These are phyloP conservation scores for Botrytis fragariae DNA, from an alignment of 2,329 filamentous ascomycete species.

Conservation along the genomic window DNA sequence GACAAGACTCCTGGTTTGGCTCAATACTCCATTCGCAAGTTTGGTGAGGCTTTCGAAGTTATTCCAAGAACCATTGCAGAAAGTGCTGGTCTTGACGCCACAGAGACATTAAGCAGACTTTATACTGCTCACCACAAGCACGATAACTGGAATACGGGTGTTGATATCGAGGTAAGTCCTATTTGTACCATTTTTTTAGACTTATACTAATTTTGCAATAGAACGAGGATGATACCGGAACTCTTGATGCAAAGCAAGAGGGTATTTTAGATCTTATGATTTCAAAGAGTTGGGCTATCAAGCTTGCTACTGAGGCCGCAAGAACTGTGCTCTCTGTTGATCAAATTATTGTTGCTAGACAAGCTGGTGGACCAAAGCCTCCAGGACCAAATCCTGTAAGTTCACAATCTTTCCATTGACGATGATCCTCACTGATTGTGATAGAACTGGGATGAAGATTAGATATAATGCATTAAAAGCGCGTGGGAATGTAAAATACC, in stretches of 20 bases:
- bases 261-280: slow-evolving; percentile 91
- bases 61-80: slow-evolving; percentile 92
- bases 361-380: slow-evolving; percentile 95
- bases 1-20: slow-evolving; percentile 90
- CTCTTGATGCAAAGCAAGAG: slow-evolving; percentile 79
- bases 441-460: slow-evolving; percentile 42
- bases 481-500: slow-evolving; percentile 36
- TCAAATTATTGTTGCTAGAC: slow-evolving; percentile 97
- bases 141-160: slow-evolving; percentile 84
- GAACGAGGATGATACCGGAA: slow-evolving; percentile 77
- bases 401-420: slow-evolving; percentile 19
- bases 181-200: not conserved
- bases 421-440: slow-evolving; percentile 23
- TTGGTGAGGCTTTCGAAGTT: slow-evolving; percentile 95
- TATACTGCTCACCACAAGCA: slow-evolving; percentile 92
- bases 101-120: slow-evolving; percentile 87
- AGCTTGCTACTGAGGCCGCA: slow-evolving; percentile 90
- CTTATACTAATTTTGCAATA: slow-evolving; percentile 36
- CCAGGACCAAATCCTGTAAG: slow-evolving; percentile 78
- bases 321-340: slow-evolving; percentile 94
- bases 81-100: slow-evolving; percentile 92
- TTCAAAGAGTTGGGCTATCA: slow-evolving; percentile 95
- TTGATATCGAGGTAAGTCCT: slow-evolving; percentile 75
- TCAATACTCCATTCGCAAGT: slow-evolving; percentile 97
- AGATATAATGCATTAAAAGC: slow-evolving; percentile 34